phyloP scores from a whole-genome alignment of 306 rosid species.

The Dryas alaskensis region DNA sequence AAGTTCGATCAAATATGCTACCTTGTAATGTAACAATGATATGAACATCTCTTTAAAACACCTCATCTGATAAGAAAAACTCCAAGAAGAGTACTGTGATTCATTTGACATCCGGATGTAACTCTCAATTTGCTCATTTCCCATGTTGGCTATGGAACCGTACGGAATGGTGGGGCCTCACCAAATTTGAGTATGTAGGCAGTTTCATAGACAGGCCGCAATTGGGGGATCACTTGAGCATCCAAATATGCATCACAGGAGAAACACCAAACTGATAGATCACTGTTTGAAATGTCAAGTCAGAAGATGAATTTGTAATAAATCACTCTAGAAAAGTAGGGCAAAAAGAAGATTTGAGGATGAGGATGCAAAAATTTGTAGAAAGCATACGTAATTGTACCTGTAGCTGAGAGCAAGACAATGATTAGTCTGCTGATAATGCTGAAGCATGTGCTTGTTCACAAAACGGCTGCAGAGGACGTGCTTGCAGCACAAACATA shows the following conservation, averaged over 20 bases:
- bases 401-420: constrained; percentile 74
- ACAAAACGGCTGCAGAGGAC: constrained; percentile 82
- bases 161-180: constrained; percentile 51
- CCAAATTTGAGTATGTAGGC: constrained; percentile 67
- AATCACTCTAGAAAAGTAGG: not conserved
- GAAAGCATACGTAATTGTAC: constrained; percentile 23
- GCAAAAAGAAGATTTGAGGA: not conserved
- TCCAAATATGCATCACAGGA: constrained; percentile 82
- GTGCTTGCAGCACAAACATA: constrained; percentile 70
- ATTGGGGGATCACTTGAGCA: constrained; percentile 58
- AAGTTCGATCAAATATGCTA: not conserved
- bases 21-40: not conserved
- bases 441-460: constrained; percentile 83
- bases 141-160: not conserved
- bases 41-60: not conserved
- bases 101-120: not conserved
- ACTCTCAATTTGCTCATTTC: not conserved
- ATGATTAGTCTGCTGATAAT: constrained; percentile 47
- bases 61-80: not conserved
- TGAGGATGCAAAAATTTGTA: not conserved
- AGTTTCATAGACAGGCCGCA: constrained; percentile 56
- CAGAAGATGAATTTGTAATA: not conserved
- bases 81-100: not conserved
- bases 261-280: constrained; percentile 90
- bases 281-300: constrained; percentile 38